Percentiles rank a stretch among this genome's conserved stretches.
These are phyloP conservation scores for Trichodelitschia bisporula DNA, from an alignment of 495 filamentous ascomycete genomes.

Conservation along the genomic window DNA sequence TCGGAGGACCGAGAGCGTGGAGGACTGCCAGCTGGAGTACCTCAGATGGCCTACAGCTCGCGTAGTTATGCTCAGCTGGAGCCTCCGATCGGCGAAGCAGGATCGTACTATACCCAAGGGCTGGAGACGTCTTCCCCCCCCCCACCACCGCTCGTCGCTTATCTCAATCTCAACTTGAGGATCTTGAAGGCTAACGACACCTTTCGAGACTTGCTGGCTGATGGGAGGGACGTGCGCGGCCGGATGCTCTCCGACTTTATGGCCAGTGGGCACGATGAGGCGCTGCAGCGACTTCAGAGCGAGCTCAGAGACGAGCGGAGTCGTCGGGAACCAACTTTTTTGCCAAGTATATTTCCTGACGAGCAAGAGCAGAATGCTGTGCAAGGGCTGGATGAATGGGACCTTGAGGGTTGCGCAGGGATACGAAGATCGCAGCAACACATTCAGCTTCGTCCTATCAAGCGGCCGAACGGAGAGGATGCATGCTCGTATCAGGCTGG, in stretches of 20 bases:
- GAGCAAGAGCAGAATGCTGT: no score
- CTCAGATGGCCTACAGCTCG: conserved; percentile 1
- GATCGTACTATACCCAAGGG: no score
- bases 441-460: conserved; percentile 9
- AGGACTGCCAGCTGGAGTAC: no score
- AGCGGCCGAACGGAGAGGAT: conserved; percentile 5
- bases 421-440: conserved; percentile 4
- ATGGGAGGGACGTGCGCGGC: conserved; percentile 9
- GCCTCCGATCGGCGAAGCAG: no score
- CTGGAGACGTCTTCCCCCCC: neutral
- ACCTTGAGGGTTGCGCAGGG: conserved; percentile 10
- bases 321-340: conserved; percentile 15
- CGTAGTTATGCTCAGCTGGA: no score
- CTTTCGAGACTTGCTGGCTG: conserved; percentile 13
- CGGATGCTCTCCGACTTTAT: conserved; percentile 13
- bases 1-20: conserved; percentile 5
- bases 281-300: conserved; percentile 10
- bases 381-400: conserved; percentile 7
- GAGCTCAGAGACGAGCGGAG: conserved; percentile 16
- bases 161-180: conserved; percentile 17
- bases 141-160: conserved; percentile 4
- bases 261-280: conserved; percentile 4
- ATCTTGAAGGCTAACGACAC: conserved; percentile 13
- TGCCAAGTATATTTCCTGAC: conserved; percentile 16
- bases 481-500: conserved; percentile 8